phyloP scores from a whole-genome alignment of 1,139 yeast genomes.

The Entelexis paramagnoliae region DNA sequence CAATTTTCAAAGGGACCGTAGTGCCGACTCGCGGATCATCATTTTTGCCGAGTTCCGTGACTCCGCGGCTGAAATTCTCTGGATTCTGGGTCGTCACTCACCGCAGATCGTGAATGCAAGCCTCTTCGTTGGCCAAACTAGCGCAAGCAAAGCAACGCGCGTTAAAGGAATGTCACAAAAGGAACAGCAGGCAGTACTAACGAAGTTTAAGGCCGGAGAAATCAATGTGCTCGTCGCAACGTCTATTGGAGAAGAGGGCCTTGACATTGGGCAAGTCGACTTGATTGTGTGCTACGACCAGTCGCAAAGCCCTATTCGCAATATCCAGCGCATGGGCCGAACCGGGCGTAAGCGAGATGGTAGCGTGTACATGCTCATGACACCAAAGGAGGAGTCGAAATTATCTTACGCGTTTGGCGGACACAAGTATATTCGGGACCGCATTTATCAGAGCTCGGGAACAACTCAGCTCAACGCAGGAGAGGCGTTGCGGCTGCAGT shows the following conservation, averaged over 20 bases:
- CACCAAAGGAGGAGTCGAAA: constrained; percentile 67
- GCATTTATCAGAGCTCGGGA: constrained; percentile 31
- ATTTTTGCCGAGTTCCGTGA: constrained; percentile 82
- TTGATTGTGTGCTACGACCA: constrained; percentile 86
- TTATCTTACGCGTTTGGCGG: constrained; percentile 80
- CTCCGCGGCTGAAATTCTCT: constrained; percentile 78
- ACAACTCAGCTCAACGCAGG: not conserved
- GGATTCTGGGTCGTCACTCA: constrained; percentile 44
- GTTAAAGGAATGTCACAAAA: constrained; percentile 35
- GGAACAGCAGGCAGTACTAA: constrained; percentile 48
- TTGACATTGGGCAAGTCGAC: constrained; percentile 93
- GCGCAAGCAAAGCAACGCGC: constrained; percentile 19
- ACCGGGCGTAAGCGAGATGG: constrained; percentile 96
- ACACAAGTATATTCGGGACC: constrained; percentile 66
- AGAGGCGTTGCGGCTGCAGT: constrained; percentile 11
- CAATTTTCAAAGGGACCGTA: constrained; percentile 39
- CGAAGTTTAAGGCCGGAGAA: constrained; percentile 57
- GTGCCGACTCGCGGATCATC: constrained; percentile 57
- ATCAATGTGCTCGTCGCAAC: constrained; percentile 85
- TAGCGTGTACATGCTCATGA: constrained; percentile 61
- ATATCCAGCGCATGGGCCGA: constrained; percentile 93
- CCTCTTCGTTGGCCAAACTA: constrained; percentile 76
- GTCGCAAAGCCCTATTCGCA: constrained; percentile 85
- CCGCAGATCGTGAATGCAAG: constrained; percentile 51
- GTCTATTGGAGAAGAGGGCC: constrained; percentile 96